Evolutionary conservation across 805 yeast species (phyloP), one percentile per base, ranked within the genome.

Genomic region (Candida cerambycidarum): DNA sequence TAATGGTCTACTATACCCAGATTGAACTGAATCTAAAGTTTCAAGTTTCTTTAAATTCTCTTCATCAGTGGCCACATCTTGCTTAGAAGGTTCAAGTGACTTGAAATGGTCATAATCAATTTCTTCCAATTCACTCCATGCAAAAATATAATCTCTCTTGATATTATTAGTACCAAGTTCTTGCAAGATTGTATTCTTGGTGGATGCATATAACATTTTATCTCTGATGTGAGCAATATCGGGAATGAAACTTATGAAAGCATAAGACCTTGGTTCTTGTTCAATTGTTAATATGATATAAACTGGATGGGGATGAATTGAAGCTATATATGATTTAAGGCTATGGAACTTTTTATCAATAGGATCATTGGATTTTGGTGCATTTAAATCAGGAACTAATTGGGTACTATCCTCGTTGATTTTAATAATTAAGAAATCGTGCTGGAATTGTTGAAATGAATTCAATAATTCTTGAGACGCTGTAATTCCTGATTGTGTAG

Each of bases 181-280:
- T 52, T 85, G 79, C 43, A 86, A 65, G 28, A 93, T 63, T 1
- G 93, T 80, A 59, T 80, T 84, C 47, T 88, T 88, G 9, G 95
- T 82, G 2, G 97, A 87, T 4, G 98, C 98, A 61, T 90, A 93
- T 38, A 93, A 71, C 97, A 93, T 93, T 61, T 92, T 93, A 43
- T 77, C 74, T 44, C 89, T 77, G 29, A 92, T 90, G 2, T 83
- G 80, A 7, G 97, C 86, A 39, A 63, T 62, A 59, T 92, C 97
- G 0, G 99, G 97, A 41, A 92, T 90, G 65, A 75, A 90, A 15
- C 93, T 80, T 35, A 89, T 76, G 54, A 92, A 89, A 3, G 79
- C 73, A 25, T 50, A 50, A 21, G 39, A 47, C 6, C 28, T 30
- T 11, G 35, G 29, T 5, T 48, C 39, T 3, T 41, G 35, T n/a